Percentiles rank a stretch among this genome's conserved stretches.
Evolutionary conservation across 495 filamentous ascomycete genomes (phyloP).

Genomic region (Terfezia claveryi): DNA sequence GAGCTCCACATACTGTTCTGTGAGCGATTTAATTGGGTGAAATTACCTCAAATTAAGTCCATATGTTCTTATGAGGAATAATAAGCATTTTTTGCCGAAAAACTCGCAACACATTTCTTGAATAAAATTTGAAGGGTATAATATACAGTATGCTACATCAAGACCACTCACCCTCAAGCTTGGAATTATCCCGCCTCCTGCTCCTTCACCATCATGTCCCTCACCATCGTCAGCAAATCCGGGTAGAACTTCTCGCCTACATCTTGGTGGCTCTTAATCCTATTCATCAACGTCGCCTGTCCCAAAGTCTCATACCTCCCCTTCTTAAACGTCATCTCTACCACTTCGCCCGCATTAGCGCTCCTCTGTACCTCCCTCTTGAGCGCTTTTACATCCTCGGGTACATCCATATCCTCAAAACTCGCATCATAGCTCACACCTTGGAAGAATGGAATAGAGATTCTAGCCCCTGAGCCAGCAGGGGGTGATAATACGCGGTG

Average conservation of each 20-base stretch:
- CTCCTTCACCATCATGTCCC: slow-evolving; percentile 3
- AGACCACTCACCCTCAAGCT: too few relatives aligned
- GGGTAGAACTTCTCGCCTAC: slow-evolving; percentile 76
- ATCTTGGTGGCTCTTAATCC: slow-evolving; percentile 78
- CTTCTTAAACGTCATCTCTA: slow-evolving; percentile 58
- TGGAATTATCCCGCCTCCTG: neutral
- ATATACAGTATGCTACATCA: too few relatives aligned
- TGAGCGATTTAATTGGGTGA: too few relatives aligned
- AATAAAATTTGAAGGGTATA: too few relatives aligned
- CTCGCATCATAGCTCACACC: slow-evolving; percentile 63
- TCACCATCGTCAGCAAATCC: slow-evolving; percentile 32
- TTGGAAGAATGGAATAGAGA: slow-evolving; percentile 80
- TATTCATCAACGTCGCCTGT: slow-evolving; percentile 64
- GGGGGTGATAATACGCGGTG: slow-evolving; percentile 54
- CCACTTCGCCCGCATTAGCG: slow-evolving; percentile 32
- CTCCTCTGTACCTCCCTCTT: slow-evolving; percentile 13
- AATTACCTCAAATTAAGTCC: too few relatives aligned
- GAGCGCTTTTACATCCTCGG: slow-evolving; percentile 38
- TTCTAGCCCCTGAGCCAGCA: slow-evolving; percentile 47
- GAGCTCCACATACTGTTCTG: too few relatives aligned
- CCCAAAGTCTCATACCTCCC: slow-evolving; percentile 47
- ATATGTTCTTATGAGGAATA: too few relatives aligned
- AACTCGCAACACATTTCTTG: too few relatives aligned
- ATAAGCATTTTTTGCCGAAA: too few relatives aligned
- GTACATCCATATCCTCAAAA: slow-evolving; percentile 55